A percentile compares a stretch with the other conserved stretches of the same genome.
Evolutionary conservation across 106 monocot species (phyloP).

Genomic region (Platanthera zijinensis): DNA sequence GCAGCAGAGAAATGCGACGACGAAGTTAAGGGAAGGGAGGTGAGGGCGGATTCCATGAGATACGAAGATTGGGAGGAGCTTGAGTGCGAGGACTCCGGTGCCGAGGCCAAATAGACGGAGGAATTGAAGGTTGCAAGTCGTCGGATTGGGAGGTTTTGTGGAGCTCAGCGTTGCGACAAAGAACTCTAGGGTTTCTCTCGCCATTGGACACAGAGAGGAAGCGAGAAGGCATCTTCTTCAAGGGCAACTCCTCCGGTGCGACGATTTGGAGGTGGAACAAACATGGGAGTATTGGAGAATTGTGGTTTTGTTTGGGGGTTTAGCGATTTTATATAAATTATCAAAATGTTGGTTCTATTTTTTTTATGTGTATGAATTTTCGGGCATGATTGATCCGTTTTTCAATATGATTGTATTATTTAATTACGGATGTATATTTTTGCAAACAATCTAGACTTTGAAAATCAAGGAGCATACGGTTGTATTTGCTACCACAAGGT

Average conservation of each 20-base stretch:
- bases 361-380: too few species aligned
- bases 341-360: too few species aligned
- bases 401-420: too few species aligned
- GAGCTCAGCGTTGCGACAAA: neutral
- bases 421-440: too few species aligned
- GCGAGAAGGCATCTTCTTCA: neutral
- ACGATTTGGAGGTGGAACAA: neutral
- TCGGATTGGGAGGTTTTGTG: neutral
- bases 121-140: slow-evolving; percentile 9
- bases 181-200: slow-evolving; percentile 3
- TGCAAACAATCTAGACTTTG: too few species aligned
- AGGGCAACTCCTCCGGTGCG: neutral
- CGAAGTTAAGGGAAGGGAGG: slow-evolving; percentile 5
- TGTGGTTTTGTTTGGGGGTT: neutral
- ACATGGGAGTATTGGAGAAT: neutral
- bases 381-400: too few species aligned
- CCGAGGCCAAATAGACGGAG: slow-evolving; percentile 3
- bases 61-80: slow-evolving; percentile 9
- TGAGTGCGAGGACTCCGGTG: slow-evolving; percentile 14
- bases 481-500: too few species aligned
- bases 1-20: slow-evolving; percentile 12
- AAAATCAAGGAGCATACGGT: too few species aligned
- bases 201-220: neutral
- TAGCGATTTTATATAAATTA: neutral
- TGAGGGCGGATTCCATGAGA: slow-evolving; percentile 8